Evolutionary conservation across 306 rosid genomes (phyloP), one percentile per base, ranked within the genome.

Genomic region (Quercus gilva): DNA sequence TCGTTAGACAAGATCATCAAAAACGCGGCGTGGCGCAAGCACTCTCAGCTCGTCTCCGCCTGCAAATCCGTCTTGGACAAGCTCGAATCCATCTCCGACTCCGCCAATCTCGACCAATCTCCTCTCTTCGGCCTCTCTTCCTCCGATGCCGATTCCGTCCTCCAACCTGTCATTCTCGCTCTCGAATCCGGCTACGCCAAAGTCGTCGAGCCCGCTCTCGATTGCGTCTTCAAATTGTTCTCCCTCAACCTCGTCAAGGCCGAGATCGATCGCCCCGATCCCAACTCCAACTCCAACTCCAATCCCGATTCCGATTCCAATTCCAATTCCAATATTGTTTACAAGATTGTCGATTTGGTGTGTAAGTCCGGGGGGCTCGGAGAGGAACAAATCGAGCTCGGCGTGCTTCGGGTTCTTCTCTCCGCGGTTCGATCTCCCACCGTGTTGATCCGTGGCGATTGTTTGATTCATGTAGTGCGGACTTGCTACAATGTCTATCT

Each of bases 21-120:
- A 83, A 96, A 96, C 85, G 98, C 98, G 4, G 98, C 98, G 1
- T 96, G 99, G 99, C 95, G 99, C 26, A 96, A 96, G 89, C 99
- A 96, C 84, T 93, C 98, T 25, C 91, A 90, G 55, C 91, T 96
- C 64, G 99, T 96, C 76, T 90, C 99, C 72, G 69, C 94, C 79
- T 91, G 97, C 87, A 96, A 96, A 84, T 89, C 98, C 63, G 86
- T 89, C 72, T 88, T 96, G 20, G 99, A 96, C 86, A 93, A 90
- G 85, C 99, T 96, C 37, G 98, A 93, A 81, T 89, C 97, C 14
- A 68, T 96, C 20, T 67, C 87, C 28, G 93, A 85, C 21, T 73
- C 87, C 4, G 13, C 71, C 33, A 59, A 79, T 10, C 60, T 59
- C 15, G 91, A 90, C 64, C 76, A 85, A 12, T 91, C 96, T 12